A percentile compares a stretch with the other conserved stretches of the same genome.
Evolutionary conservation across 2,329 filamentous ascomycete species (phyloP).

Genomic region (Shiraia sp.): DNA sequence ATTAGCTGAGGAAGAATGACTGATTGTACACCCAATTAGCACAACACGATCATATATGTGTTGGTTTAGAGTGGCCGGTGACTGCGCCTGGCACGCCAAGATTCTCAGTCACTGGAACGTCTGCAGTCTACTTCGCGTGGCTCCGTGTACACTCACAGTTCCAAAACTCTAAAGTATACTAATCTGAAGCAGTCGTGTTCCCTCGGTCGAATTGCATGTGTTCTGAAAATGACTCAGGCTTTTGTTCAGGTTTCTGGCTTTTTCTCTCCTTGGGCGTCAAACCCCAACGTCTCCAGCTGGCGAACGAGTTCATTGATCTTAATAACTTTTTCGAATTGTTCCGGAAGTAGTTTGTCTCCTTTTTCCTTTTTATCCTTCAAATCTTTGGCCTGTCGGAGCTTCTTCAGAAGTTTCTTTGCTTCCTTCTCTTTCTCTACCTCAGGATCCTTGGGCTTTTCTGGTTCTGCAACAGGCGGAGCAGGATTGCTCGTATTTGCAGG

Average conservation of each 20-base stretch:
- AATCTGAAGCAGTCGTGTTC: no score
- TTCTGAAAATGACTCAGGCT: neutral
- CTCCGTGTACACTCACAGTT: no score
- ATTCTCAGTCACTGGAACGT: no score
- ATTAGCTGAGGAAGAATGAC: no score
- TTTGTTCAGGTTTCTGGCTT: slow-evolving; percentile 44
- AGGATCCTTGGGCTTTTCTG: slow-evolving; percentile 55
- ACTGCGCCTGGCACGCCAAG: no score
- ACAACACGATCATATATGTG: no score
- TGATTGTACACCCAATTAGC: no score
- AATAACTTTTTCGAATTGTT: slow-evolving; percentile 97
- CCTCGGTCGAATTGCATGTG: no score
- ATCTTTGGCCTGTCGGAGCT: slow-evolving; percentile 89
- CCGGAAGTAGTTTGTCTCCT: slow-evolving; percentile 80
- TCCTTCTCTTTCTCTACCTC: slow-evolving; percentile 89
- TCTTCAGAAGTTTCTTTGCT: slow-evolving; percentile 88
- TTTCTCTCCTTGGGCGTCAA: slow-evolving; percentile 76
- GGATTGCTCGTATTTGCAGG: slow-evolving; percentile 8
- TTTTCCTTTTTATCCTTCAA: slow-evolving; percentile 88
- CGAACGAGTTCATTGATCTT: slow-evolving; percentile 93
- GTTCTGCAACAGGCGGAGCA: slow-evolving; percentile 23
- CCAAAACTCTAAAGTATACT: no score
- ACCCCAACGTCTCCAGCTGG: slow-evolving; percentile 82
- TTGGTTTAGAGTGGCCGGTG: no score
- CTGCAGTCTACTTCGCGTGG: no score